Evolutionary conservation across 75 land plant genomes (phyloP), one percentile per base, ranked within the genome.

Genomic region (Chamaecyparis obtusa): DNA sequence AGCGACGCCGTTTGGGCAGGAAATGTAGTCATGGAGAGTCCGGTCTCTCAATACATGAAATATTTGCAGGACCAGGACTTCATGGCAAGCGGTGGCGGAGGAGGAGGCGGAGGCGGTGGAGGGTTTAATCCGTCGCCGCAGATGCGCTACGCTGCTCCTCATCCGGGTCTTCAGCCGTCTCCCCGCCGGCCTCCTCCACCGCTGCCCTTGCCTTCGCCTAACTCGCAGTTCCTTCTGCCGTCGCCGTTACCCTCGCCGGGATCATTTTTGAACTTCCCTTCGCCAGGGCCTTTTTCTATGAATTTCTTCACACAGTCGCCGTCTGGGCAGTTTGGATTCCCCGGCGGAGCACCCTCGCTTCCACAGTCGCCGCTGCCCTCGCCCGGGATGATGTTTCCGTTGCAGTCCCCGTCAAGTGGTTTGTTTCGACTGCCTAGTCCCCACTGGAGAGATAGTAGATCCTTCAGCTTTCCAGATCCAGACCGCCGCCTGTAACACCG

Each of bases 261-360:
- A 35, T 56, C 85, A 5, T 56, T 35, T 36, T 35, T 84, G 14
- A 9, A 64, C 4, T 16, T 56, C n/a, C 56, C 56, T 7, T 84
- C 69, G 71, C 85, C 85, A 16, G 41, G 69, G 36, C 76, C 2
- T 11, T 72, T 72, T 37, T 35, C 85, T 21, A 13, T 81, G 83
- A 81, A 81, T 81, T 81, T 81, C 51, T 81, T 46, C 41, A 11
- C 83, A 27, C 83, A 46, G 51, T 81, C 83, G 46, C 83, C 51
- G 0, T 81, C 51, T 2, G 83, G 83, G 48, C 83, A 81, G 15
- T 81, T 81, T 11, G 83, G 83, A 4, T 81, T 81, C 32, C 83
- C 83, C 49, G 83, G 83, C 3, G 83, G 83, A 16, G 83, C 30
- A 13, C 83, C 83, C 44, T 21, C 10, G 49, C 41, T 81, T 14